Evolutionary conservation across 2,329 filamentous ascomycete species (phyloP).

Genomic region (Tricladium varicosporioides): DNA sequence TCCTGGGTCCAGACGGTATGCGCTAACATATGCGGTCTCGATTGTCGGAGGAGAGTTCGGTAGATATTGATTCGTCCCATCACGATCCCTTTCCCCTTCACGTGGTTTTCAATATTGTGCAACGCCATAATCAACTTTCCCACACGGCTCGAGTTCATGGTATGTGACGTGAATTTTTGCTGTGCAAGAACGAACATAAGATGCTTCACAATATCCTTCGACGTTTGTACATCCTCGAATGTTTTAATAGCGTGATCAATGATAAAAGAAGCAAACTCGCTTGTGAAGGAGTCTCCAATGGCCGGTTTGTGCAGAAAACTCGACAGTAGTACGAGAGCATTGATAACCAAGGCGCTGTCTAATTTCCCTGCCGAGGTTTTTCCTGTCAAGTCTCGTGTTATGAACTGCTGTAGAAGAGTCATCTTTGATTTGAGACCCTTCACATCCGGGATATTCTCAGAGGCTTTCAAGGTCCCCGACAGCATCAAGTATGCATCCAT

Average conservation of each 20-base stretch:
- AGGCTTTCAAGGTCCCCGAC: constrained; percentile 72
- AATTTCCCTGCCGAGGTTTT: constrained; percentile 52
- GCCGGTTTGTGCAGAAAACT: constrained; percentile 73
- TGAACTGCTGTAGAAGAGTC: constrained; percentile 73
- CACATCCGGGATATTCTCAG: constrained; percentile 76
- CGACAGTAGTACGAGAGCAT: constrained; percentile 74
- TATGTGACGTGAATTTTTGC: constrained; percentile 73
- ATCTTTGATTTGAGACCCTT: constrained; percentile 74
- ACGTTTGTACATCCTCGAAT: constrained; percentile 63
- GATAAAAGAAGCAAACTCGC: constrained; percentile 77
- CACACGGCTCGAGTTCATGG: constrained; percentile 71
- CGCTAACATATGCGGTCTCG: constrained; percentile 65
- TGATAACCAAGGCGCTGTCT: constrained; percentile 71
- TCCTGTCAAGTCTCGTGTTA: constrained; percentile 74
- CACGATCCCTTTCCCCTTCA: constrained; percentile 78
- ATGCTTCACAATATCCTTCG: constrained; percentile 77
- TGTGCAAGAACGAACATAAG: constrained; percentile 78
- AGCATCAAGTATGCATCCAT: constrained; percentile 86
- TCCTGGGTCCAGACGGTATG: constrained; percentile 80
- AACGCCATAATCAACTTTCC: constrained; percentile 69
- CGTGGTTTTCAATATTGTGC: constrained; percentile 67
- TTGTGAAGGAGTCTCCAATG: constrained; percentile 67
- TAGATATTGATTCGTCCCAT: constrained; percentile 78
- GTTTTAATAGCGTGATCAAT: constrained; percentile 76
- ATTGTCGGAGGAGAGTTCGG: constrained; percentile 71